Evolutionary conservation across 768 basidiomycete species (phyloP), one percentile per base, ranked within the genome.

Genomic region (Boletus sp.): DNA sequence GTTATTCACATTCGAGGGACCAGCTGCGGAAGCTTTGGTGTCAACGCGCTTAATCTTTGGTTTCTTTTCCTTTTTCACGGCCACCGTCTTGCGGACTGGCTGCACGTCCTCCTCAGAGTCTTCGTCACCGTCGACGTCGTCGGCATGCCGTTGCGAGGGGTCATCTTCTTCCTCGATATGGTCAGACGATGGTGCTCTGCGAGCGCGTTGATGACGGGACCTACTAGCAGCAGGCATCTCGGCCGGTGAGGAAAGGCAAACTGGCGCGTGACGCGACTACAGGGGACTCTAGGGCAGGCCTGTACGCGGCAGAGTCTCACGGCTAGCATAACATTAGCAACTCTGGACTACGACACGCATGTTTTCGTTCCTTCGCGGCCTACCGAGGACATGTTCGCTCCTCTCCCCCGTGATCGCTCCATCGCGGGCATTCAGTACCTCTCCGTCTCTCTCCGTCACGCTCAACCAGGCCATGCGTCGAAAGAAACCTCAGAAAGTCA

Each of bases 381-480:
- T 72, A 32, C 50, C 64, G 20, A 49, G 54, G 57, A 20, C 64
- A 65, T 73, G 68, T 49, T 54, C 59, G 18, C 53, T 59, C 46
- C 36, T 48, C 33, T 48, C 47, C 0, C 45, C 18, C 1, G 17
- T 40, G 1, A 7, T 42, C 28, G 7, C 47, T 28, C 37, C 57
- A 55, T 71, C 73, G 54, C 80, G 86, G 58, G 71, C 80, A 15
- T 91, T 92, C 72, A 87, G 87, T 60, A 70, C 83, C 7, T 82
- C 89, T 36, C 75, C 84, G 0, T 73, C 79, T n/a, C 65, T 83
- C 8, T 72, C 75, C 54, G 79, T 79, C 32, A 96, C 94, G 1
- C 81, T 96, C 64, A 94, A 94, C 74, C 94, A 96, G 73, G 86
- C 93, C 35, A 88, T 93, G 73, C 81, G 87, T 20, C 82, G 90